Evolutionary conservation across 495 filamentous ascomycete genomes (phyloP).

Genomic region (Talaromyces liani): DNA sequence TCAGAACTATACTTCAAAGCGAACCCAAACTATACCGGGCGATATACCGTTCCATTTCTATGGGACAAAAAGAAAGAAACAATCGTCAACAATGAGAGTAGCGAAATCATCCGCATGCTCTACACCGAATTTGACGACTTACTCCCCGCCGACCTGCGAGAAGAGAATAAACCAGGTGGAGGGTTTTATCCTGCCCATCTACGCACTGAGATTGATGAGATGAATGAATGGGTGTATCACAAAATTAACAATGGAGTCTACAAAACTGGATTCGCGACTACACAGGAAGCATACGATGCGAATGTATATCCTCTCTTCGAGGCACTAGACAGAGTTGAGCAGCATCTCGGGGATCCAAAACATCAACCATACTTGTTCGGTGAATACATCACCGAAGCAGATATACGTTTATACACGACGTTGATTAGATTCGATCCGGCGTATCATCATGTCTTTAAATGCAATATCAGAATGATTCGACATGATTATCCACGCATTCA

Average conservation of each 20-base stretch:
- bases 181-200: not conserved
- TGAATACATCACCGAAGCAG: not conserved
- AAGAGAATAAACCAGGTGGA: not conserved
- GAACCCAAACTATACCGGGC: not conserved
- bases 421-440: not conserved
- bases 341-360: not conserved
- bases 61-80: slow-evolving; percentile 66
- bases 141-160: not conserved
- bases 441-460: not conserved
- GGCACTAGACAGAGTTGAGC: not conserved
- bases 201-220: not conserved
- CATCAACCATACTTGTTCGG: not conserved
- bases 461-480: not conserved
- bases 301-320: not conserved
- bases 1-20: not conserved
- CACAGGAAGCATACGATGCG: not conserved
- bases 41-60: not conserved
- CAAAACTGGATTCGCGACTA: not conserved
- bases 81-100: slow-evolving; percentile 80
- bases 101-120: slow-evolving; percentile 70
- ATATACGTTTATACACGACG: not conserved
- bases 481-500: not conserved
- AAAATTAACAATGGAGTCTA: not conserved
- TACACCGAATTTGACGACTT: slow-evolving; percentile 54
- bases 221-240: not conserved